These are phyloP conservation scores for Geotrichum citri-aurantii DNA, from an alignment of 1,139 yeast species.

Conservation along the genomic window DNA sequence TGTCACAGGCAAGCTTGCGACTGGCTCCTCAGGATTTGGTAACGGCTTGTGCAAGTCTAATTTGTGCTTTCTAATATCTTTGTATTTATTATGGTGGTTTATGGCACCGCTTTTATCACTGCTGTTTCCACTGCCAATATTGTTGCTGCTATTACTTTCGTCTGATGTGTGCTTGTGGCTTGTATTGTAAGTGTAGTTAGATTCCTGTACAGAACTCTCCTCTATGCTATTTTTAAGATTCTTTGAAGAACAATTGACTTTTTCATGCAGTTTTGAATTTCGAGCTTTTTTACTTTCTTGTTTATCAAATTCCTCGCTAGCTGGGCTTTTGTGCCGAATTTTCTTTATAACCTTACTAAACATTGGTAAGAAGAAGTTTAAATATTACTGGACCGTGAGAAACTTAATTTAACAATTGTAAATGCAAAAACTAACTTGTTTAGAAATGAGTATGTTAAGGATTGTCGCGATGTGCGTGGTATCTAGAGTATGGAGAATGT, in stretches of 20 bases:
- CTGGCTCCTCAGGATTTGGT: background rate
- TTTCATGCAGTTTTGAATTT: background rate
- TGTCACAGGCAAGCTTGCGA: constrained; percentile 8
- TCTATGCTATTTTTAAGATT: background rate
- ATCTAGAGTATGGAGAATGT: background rate
- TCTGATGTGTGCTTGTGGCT: background rate
- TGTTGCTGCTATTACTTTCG: background rate
- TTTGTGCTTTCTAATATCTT: background rate
- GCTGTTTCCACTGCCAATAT: background rate
- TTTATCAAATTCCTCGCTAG: background rate
- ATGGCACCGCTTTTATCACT: background rate
- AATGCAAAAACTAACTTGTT: background rate
- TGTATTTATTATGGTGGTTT: background rate
- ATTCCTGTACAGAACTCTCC: background rate
- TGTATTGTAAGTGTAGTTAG: background rate
- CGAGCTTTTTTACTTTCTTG: no score
- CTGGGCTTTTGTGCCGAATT: background rate
- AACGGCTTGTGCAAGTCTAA: constrained; percentile 7
- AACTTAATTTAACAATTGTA: no score
- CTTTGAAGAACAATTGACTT: background rate
- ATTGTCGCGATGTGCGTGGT: background rate
- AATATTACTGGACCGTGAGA: background rate
- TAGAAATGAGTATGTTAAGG: background rate
- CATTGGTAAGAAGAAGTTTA: background rate
- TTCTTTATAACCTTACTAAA: background rate